phyloP scores from a whole-genome alignment of 371 early-diverging fungal genomes.

The Mycotypha africana region DNA sequence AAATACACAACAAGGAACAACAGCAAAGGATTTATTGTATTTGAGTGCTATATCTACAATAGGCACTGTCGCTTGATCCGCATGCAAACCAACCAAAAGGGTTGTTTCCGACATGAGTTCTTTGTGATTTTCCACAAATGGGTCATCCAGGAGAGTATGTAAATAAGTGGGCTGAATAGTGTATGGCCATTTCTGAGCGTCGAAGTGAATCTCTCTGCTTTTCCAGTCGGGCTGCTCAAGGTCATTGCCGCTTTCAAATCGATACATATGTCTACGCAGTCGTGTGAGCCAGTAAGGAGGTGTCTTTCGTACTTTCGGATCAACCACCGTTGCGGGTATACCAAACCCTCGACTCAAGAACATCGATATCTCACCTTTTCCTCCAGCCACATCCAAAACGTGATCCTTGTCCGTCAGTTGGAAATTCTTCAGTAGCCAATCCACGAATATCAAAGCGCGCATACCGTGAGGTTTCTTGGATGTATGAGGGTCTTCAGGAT shows the following conservation, averaged over 20 bases:
- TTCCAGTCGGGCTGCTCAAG: slow-evolving; percentile 17
- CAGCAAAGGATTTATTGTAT: slow-evolving; percentile 46
- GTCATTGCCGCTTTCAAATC: slow-evolving; percentile 21
- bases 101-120: slow-evolving; percentile 22
- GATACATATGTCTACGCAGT: slow-evolving; percentile 29
- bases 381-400: slow-evolving; percentile 57
- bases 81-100: slow-evolving; percentile 49
- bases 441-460: slow-evolving; percentile 47
- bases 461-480: slow-evolving; percentile 46
- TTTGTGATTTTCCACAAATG: slow-evolving; percentile 27
- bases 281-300: slow-evolving; percentile 45
- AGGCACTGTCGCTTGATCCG: slow-evolving; percentile 58
- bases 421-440: slow-evolving; percentile 46
- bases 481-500: slow-evolving; percentile 48
- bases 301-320: slow-evolving; percentile 46
- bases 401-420: slow-evolving; percentile 4
- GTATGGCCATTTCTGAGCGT: slow-evolving; percentile 23
- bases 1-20: slow-evolving; percentile 62
- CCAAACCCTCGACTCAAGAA: slow-evolving; percentile 43
- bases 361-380: slow-evolving; percentile 53
- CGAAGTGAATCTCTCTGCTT: slow-evolving; percentile 16
- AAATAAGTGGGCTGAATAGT: slow-evolving; percentile 28
- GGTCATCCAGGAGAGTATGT: slow-evolving; percentile 35
- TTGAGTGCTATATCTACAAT: slow-evolving; percentile 49
- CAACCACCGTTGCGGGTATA: slow-evolving; percentile 43